Evolutionary conservation across 2,329 filamentous ascomycete genomes (phyloP).

Genomic region (Penicillium sp.): DNA sequence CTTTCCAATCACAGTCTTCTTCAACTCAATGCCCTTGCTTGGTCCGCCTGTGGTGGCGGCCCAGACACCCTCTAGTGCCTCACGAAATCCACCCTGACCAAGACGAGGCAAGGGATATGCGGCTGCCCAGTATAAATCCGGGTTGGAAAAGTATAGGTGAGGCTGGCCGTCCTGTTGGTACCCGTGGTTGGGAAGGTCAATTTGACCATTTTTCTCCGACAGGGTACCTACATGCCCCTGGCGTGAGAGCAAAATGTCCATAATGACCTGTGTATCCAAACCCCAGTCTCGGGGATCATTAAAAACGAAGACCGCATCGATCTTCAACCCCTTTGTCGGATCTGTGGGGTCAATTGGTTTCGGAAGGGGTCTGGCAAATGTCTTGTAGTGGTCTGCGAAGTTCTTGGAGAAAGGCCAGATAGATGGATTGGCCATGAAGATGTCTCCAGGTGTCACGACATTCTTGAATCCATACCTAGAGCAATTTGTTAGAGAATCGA

Average conservation of each 20-base stretch:
- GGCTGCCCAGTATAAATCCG: constrained; percentile 87
- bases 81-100: constrained; percentile 88
- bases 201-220: constrained; percentile 69
- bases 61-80: constrained; percentile 81
- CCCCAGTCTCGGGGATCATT: constrained; percentile 97
- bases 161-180: constrained; percentile 84
- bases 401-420: constrained; percentile 82
- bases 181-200: constrained; percentile 67
- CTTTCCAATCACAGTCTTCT: constrained; percentile 76
- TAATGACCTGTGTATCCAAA: constrained; percentile 79
- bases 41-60: constrained; percentile 64
- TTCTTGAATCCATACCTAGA: constrained; percentile 71
- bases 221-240: constrained; percentile 79
- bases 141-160: constrained; percentile 81
- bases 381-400: constrained; percentile 62
- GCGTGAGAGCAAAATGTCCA: constrained; percentile 78
- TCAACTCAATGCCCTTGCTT: constrained; percentile 55
- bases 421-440: constrained; percentile 70
- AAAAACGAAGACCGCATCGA: constrained; percentile 91
- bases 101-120: constrained; percentile 81
- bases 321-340: constrained; percentile 62
- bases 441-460: constrained; percentile 83
- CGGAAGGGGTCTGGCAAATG: constrained; percentile 40
- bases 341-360: constrained; percentile 40
- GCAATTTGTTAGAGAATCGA: not conserved